Evolutionary conservation across 2,329 filamentous ascomycete species (phyloP).

Genomic region (Pestalotiopsis sp.): DNA sequence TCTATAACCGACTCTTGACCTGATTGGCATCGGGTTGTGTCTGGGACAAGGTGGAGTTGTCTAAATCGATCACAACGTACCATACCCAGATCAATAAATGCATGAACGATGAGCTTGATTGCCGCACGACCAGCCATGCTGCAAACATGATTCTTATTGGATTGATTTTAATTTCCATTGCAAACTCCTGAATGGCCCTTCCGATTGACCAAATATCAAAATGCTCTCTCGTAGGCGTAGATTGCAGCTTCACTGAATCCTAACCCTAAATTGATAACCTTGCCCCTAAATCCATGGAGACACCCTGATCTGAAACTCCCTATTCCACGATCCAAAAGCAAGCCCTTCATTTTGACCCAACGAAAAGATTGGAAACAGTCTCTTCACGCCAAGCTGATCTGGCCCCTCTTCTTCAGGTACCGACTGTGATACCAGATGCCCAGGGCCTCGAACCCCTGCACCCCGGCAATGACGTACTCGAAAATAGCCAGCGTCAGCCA

Average conservation of each 20-base stretch:
- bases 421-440: constrained; percentile 17
- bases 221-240: background rate
- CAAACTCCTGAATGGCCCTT: no score
- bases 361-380: background rate
- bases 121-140: background rate
- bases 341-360: background rate
- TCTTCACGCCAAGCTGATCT: constrained; percentile 15
- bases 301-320: no score
- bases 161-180: no score
- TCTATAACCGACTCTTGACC: background rate
- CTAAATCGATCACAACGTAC: no score
- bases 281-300: no score
- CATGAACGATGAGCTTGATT: no score
- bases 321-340: background rate
- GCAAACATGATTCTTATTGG: background rate
- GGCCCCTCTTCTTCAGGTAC: constrained; percentile 15
- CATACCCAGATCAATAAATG: no score
- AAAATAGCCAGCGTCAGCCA: constrained; percentile 14
- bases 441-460: constrained; percentile 14
- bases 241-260: background rate
- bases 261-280: background rate
- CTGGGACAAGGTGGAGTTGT: background rate
- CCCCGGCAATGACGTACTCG: constrained; percentile 9
- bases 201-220: no score
- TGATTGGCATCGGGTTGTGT: background rate